These are phyloP conservation scores for Enterocytospora artemiae DNA, from an alignment of 371 early-diverging fungal species.

Conservation along the genomic window DNA sequence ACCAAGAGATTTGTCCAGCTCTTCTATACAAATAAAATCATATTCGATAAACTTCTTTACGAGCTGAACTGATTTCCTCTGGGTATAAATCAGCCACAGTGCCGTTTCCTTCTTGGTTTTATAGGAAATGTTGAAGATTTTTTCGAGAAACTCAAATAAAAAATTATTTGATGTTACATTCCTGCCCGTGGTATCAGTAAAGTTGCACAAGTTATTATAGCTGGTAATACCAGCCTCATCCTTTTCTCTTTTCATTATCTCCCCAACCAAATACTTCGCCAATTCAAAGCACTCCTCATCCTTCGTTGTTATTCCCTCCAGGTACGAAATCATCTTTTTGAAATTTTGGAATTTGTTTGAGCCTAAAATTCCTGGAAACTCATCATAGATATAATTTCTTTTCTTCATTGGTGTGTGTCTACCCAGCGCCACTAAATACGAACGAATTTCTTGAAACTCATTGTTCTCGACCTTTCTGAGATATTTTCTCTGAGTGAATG, in stretches of 20 bases:
- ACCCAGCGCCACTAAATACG: slow-evolving; percentile 46
- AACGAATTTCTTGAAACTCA: slow-evolving; percentile 56
- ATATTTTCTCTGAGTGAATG: slow-evolving; percentile 41
- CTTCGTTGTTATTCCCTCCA: slow-evolving; percentile 9
- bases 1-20: slow-evolving; percentile 56
- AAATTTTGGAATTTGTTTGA: slow-evolving; percentile 15
- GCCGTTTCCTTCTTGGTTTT: slow-evolving; percentile 52
- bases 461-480: slow-evolving; percentile 48
- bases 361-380: slow-evolving; percentile 32
- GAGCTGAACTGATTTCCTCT: slow-evolving; percentile 46
- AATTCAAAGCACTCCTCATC: slow-evolving; percentile 40
- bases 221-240: too few relatives aligned
- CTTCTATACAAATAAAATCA: slow-evolving; percentile 49
- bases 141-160: slow-evolving; percentile 48
- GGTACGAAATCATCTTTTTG: slow-evolving; percentile 6
- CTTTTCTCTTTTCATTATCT: slow-evolving; percentile 34
- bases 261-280: slow-evolving; percentile 45
- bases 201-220: too few relatives aligned
- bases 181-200: too few relatives aligned
- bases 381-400: slow-evolving; percentile 29
- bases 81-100: slow-evolving; percentile 56
- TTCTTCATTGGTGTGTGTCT: slow-evolving; percentile 35
- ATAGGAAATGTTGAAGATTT: slow-evolving; percentile 51
- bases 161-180: slow-evolving; percentile 38
- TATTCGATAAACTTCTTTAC: slow-evolving; percentile 54